phyloP scores from a whole-genome alignment of 176 grass and related monocot genomes.

The Hordeum vulgare region MorexV3_pseudomolecules_assembly NC_058522.1:508617589-508618088 shows the following conservation, averaged over 20 bases:
- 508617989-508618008: slow-evolving; percentile 87
- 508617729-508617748: neutral
- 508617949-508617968: neutral
- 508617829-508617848: neutral
- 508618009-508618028: slow-evolving; percentile 87
- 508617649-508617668: no score
- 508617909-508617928: neutral
- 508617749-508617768: neutral
- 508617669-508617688: neutral
- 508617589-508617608: no score
- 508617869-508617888: neutral
- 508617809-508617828: neutral
- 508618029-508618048: slow-evolving; percentile 85
- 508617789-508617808: no score
- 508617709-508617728: no score
- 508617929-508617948: neutral
- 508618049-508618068: slow-evolving; percentile 96
- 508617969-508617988: slow-evolving; percentile 63
- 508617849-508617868: fast-evolving
- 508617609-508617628: neutral
- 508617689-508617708: no score
- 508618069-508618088: slow-evolving; percentile 96
- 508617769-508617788: neutral
- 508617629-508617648: neutral
- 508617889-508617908: neutral